Evolutionary conservation across 2,329 filamentous ascomycete species (phyloP).

Genomic region (Lachnellula hyalina): DNA sequence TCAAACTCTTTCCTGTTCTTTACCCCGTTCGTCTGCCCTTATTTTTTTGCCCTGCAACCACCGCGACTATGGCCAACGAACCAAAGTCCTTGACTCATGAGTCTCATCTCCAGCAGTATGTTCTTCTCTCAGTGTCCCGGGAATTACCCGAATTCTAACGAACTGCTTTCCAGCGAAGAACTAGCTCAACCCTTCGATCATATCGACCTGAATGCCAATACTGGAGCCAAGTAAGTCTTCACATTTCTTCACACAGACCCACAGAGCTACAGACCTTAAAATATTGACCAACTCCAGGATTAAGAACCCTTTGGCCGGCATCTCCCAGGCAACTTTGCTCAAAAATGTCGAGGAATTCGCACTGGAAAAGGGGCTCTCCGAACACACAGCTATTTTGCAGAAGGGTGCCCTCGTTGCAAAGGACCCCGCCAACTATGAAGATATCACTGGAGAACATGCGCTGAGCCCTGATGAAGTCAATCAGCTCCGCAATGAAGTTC

Average conservation of each 20-base stretch:
- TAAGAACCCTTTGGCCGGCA: conserved; percentile 51
- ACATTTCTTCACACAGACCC: neutral
- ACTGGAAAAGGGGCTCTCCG: conserved; percentile 50
- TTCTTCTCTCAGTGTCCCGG: neutral
- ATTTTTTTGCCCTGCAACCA: too few species aligned
- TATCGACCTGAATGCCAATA: conserved; percentile 21
- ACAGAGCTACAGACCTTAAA: neutral
- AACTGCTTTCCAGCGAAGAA: neutral
- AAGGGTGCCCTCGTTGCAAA: conserved; percentile 73
- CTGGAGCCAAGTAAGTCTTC: conserved; percentile 18
- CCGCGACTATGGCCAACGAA: too few species aligned
- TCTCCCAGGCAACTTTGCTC: conserved; percentile 46
- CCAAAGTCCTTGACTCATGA: too few species aligned
- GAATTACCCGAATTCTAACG: neutral
- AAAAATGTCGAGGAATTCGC: conserved; percentile 56
- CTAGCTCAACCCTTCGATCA: conserved; percentile 2
- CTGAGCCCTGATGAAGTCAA: conserved; percentile 56
- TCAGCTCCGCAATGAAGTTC: conserved; percentile 57
- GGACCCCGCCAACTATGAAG: conserved; percentile 58
- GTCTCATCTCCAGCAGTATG: neutral
- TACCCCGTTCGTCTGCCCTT: too few species aligned
- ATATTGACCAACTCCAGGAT: conserved; percentile 35
- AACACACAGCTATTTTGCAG: conserved; percentile 52
- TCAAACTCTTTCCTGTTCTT: too few species aligned
- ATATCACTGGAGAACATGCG: conserved; percentile 50